Conservation (phyloP, 306 rosid species). For the Hippophae gyantsensis region DNA sequence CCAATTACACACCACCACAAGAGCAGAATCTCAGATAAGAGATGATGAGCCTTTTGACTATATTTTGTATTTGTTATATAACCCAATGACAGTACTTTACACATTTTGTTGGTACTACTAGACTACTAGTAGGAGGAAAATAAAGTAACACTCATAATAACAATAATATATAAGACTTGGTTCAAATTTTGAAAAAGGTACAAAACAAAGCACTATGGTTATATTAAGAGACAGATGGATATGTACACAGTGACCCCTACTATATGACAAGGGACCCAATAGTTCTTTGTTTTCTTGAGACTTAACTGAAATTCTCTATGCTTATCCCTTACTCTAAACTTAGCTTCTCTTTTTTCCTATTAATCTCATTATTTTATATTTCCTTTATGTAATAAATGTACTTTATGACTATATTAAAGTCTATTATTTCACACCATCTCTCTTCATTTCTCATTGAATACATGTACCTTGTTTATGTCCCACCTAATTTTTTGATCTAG, state of each 20-base stretch:
- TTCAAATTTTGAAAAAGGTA: too few relatives aligned
- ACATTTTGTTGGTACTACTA: too few relatives aligned
- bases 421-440: constrained; percentile 41
- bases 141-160: too few relatives aligned
- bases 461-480: constrained; percentile 57
- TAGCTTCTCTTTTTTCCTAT: constrained; percentile 5
- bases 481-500: constrained; percentile 56
- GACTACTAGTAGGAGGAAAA: too few relatives aligned
- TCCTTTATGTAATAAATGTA: constrained; percentile 36
- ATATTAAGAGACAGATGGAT: constrained; percentile 25
- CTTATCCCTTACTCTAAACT: constrained; percentile 39
- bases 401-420: constrained; percentile 26
- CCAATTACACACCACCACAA: constrained; percentile 62
- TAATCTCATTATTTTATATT: constrained; percentile 4
- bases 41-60: constrained; percentile 64
- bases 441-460: constrained; percentile 46
- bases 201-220: neutral
- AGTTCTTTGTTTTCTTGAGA: constrained; percentile 11
- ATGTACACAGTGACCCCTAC: constrained; percentile 50
- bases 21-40: constrained; percentile 78
- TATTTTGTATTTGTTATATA: constrained; percentile 4
- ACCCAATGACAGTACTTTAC: too few relatives aligned
- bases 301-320: constrained; percentile 59
- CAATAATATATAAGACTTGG: too few relatives aligned
- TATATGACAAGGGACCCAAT: constrained; percentile 57